Evolutionary conservation across 305 asterid species (phyloP).

Genomic region (Salvia sclarea): DNA sequence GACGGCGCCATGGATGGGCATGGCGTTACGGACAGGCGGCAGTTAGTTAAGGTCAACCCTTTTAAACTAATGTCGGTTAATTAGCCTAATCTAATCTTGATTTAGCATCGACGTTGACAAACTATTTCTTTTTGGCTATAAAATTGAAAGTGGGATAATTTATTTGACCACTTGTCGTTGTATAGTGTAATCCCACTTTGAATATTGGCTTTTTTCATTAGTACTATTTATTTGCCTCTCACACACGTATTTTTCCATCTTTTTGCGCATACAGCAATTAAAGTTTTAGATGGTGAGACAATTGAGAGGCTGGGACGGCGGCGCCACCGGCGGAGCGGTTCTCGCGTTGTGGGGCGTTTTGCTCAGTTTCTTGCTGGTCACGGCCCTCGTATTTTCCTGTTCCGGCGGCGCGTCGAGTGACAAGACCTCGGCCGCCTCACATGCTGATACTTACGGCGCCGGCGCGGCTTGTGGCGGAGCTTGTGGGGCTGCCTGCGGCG

Average conservation of each 20-base stretch:
- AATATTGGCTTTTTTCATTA: conserved; percentile 2
- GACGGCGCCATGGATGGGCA: background rate
- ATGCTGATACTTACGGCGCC: conserved; percentile 36
- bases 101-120: conserved; percentile 19
- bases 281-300: conserved; percentile 34
- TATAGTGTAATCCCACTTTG: conserved; percentile 20
- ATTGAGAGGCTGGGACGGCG: conserved; percentile 38
- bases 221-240: conserved; percentile 7
- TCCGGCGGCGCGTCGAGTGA: conserved; percentile 40
- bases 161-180: conserved; percentile 23
- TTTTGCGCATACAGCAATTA: background rate
- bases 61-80: background rate
- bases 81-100: background rate
- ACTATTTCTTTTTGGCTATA: background rate
- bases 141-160: background rate
- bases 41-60: background rate
- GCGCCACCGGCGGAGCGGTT: conserved; percentile 31
- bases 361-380: conserved; percentile 35
- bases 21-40: background rate
- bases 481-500: conserved; percentile 44
- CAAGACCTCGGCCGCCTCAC: conserved; percentile 34
- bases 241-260: background rate
- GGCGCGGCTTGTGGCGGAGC: conserved; percentile 40
- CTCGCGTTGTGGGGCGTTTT: conserved; percentile 35
- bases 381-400: conserved; percentile 37